Base-by-base conservation (phyloP, 495 filamentous ascomycete genomes). In the Neurospora sp. region DNA sequence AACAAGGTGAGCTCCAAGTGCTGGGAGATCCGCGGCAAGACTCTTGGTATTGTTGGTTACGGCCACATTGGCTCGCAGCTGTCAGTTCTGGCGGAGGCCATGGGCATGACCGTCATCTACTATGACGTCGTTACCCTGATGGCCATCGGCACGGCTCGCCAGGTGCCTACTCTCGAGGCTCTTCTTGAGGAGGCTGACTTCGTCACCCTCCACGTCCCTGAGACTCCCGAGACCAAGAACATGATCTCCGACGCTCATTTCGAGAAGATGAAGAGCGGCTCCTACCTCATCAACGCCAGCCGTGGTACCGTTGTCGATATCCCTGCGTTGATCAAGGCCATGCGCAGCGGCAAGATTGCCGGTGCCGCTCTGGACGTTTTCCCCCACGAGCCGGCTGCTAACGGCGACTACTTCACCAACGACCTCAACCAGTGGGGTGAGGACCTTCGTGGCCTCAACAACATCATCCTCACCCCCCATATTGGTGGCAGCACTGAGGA, bases 21-120 rank as follows among this genome's bases (percentile, higher is more conserved):
- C 88, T 98, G 96, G 95, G 96, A 98, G 81, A 92, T 99, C 74
- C 90, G 96, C 76, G 96, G 96, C 77, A 99, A 99, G 85, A 98
- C 94, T 40, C 87, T 99, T 59, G 95, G 92, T 70, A 98, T 99
- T 72, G 89, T 99, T 73, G 96, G 96, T 22, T 98, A 99, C 79
- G 96, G 96, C 68, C 96, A 99, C 77, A 98, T 99, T 77, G 96
- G 96, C 74, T 95, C 93, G 70, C 96, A 99, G 81, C 85, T 99
- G 69, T 98, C 95, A 1, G 96, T 99, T 44, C 86, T 99, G 70
- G 94, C 95, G 31, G 96, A 99, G 82, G 89, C 95, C 27, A 96
- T 99, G 92, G 95, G 96, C 37, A 97, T 99, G 94, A 89, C 86
- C 3, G 96, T 99, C 73, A 91, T 98, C 75, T 98, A 96, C 85